A percentile compares a stretch with the other conserved stretches of the same genome.
These are phyloP conservation scores for Heliamphora exappendiculata DNA, from an alignment of 148 eudicot genomes.

Conservation along the genomic window DNA sequence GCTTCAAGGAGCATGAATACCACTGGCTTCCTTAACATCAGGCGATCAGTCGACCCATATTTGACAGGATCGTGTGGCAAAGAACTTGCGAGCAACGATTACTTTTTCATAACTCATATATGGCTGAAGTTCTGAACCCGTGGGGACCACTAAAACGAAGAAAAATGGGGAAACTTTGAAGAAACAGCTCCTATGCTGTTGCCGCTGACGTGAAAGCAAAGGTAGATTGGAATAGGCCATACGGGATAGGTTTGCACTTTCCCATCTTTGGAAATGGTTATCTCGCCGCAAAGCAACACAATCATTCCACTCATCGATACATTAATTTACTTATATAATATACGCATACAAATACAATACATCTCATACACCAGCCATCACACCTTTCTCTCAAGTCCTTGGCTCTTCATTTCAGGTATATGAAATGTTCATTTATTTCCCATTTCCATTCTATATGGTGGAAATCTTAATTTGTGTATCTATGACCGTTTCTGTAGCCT, in stretches of 20 bases:
- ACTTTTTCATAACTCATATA: too few relatives aligned
- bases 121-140: too few relatives aligned
- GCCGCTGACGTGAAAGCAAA: conserved; percentile 4
- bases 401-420: neutral
- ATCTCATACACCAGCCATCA: neutral
- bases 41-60: too few relatives aligned
- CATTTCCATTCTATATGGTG: neutral
- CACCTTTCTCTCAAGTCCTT: neutral
- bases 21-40: too few relatives aligned
- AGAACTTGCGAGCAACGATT: too few relatives aligned
- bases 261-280: neutral
- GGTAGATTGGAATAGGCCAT: neutral
- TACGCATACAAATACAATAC: neutral
- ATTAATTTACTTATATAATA: neutral
- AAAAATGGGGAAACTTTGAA: neutral
- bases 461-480: neutral
- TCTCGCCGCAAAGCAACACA: neutral
- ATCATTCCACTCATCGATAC: neutral
- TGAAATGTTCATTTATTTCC: neutral
- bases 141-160: neutral
- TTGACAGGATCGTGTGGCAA: too few relatives aligned
- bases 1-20: too few relatives aligned
- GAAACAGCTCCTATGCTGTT: neutral
- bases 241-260: neutral
- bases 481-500: neutral